phyloP scores from a whole-genome alignment of 163 green algal species.

The Scenedesmus sp. region DNA sequence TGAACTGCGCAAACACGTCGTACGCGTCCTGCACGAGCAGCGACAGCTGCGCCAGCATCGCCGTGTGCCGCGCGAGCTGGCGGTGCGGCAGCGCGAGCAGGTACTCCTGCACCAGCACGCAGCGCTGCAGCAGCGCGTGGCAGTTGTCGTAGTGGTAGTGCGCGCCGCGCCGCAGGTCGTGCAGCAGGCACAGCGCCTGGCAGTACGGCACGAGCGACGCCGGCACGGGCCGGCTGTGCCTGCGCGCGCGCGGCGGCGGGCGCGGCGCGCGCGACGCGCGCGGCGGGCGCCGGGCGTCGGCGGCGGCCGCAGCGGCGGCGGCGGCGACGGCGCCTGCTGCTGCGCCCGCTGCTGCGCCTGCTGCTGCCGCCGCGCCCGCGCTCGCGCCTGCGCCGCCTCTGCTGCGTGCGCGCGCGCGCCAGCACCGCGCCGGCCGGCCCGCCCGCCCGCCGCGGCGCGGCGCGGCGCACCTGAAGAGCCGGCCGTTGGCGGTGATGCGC shows the following conservation, averaged over 20 bases:
- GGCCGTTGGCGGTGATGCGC: constrained; percentile 28
- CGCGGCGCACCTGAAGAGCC: constrained; percentile 39
- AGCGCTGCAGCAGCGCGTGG: constrained; percentile 34
- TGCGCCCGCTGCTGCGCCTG: neutral
- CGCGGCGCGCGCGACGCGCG: no score
- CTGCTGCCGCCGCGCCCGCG: neutral
- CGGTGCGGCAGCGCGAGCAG: constrained; percentile 22
- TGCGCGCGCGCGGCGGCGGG: neutral
- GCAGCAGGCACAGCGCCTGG: constrained; percentile 26
- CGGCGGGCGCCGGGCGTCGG: no score
- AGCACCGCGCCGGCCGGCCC: no score
- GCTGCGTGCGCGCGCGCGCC: neutral
- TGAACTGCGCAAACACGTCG: constrained; percentile 46
- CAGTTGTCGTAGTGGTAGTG: constrained; percentile 47
- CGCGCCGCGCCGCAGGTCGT: constrained; percentile 33
- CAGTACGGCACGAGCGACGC: constrained; percentile 10
- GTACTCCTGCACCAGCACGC: constrained; percentile 27
- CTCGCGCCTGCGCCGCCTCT: no score
- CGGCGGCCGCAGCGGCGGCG: neutral
- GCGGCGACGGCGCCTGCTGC: neutral
- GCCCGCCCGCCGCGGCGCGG: no score
- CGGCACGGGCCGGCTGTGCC: constrained; percentile 21
- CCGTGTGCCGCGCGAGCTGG: constrained; percentile 12
- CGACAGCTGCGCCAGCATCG: constrained; percentile 32
- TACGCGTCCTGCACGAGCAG: constrained; percentile 39